phyloP scores from a whole-genome alignment of 2,329 filamentous ascomycete species.

The Pseudogymnoascus sp. region DNA sequence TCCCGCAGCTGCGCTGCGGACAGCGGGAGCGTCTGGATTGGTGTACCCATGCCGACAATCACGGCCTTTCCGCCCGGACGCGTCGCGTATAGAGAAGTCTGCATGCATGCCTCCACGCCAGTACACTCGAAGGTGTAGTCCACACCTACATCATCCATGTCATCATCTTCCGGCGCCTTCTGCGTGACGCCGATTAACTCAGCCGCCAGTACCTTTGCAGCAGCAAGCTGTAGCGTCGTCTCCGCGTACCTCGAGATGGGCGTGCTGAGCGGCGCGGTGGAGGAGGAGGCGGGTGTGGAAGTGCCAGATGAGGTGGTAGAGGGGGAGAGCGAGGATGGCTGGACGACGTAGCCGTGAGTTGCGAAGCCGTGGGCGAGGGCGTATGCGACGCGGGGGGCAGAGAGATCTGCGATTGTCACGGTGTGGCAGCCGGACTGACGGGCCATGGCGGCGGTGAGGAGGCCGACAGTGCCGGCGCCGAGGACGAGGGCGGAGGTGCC shows the following conservation, averaged over 20 bases:
- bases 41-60: conserved; percentile 83
- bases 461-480: conserved; percentile 78
- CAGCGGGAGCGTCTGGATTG: conserved; percentile 85
- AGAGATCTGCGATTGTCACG: conserved; percentile 77
- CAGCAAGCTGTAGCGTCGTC: conserved; percentile 64
- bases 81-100: conserved; percentile 63
- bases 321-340: conserved; percentile 38
- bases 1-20: conserved; percentile 86
- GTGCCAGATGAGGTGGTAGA: conserved; percentile 39
- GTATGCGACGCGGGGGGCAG: conserved; percentile 44
- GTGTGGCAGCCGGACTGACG: conserved; percentile 73
- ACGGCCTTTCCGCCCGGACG: conserved; percentile 71
- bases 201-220: conserved; percentile 55
- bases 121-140: conserved; percentile 57
- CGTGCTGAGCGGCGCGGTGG: conserved; percentile 41
- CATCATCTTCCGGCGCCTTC: conserved; percentile 53
- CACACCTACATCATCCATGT: conserved; percentile 63
- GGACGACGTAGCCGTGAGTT: conserved; percentile 49
- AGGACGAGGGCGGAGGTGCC: conserved; percentile 76
- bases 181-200: conserved; percentile 68
- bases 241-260: conserved; percentile 70
- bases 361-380: conserved; percentile 51
- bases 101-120: conserved; percentile 70
- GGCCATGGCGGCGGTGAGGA: conserved; percentile 81
- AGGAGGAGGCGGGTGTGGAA: conserved; percentile 38